These are phyloP conservation scores for Neurospora sp. DNA, from an alignment of 495 filamentous ascomycete genomes.

Conservation along the genomic window DNA sequence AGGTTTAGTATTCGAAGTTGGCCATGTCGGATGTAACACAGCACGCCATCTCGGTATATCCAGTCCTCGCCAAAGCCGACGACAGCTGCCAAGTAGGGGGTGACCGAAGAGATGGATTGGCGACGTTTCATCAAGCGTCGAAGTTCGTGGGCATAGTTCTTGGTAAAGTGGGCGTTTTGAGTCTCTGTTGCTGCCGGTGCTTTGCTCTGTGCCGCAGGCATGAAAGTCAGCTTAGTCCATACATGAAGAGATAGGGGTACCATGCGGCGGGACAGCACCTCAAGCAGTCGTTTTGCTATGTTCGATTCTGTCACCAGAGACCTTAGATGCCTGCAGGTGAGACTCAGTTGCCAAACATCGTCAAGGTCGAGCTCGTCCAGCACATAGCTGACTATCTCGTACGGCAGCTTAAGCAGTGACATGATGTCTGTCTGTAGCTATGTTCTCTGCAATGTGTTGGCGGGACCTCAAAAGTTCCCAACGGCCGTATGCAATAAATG, in stretches of 20 bases:
- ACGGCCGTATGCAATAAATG: not conserved
- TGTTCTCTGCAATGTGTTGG: not conserved
- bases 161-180: conserved; percentile 34
- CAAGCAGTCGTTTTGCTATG: conserved; percentile 49
- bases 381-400: conserved; percentile 54
- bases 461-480: not conserved
- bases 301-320: conserved; percentile 47
- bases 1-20: conserved; percentile 57
- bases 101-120: conserved; percentile 50
- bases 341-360: conserved; percentile 39
- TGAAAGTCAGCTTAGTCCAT: not conserved
- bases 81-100: conserved; percentile 50
- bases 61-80: conserved; percentile 52
- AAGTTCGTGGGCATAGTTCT: conserved; percentile 46
- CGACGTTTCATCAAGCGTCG: conserved; percentile 50
- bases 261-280: conserved; percentile 31
- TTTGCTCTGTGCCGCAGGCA: conserved; percentile 36
- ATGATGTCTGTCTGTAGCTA: conserved; percentile 3
- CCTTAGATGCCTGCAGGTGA: conserved; percentile 43
- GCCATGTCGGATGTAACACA: conserved; percentile 48
- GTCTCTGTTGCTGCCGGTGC: conserved; percentile 50
- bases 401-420: conserved; percentile 37
- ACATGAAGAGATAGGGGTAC: not conserved
- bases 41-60: conserved; percentile 50
- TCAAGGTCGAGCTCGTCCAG: conserved; percentile 42